Evolutionary conservation across 345 rosid species (phyloP).

Genomic region (Combretum micranthum): DNA sequence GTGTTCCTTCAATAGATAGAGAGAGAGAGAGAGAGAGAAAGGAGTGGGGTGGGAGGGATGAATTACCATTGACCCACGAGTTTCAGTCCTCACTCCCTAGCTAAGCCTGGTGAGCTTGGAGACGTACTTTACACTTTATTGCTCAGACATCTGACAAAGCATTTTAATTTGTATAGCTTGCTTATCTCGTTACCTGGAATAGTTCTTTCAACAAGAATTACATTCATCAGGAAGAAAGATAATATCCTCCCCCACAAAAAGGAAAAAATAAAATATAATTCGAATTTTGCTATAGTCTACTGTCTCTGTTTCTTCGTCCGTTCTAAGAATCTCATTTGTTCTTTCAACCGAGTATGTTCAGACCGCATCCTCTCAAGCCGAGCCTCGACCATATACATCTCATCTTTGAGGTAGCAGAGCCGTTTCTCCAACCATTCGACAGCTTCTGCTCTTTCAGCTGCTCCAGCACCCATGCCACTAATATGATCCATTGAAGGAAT

Average conservation of each 20-base stretch:
- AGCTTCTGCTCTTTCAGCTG: constrained; percentile 33
- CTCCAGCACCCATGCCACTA: constrained; percentile 20
- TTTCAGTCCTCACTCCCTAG: too few relatives aligned
- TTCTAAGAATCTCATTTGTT: constrained; percentile 45
- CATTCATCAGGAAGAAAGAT: too few relatives aligned
- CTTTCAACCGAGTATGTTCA: constrained; percentile 48
- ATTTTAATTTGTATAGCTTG: too few relatives aligned
- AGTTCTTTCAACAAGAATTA: too few relatives aligned
- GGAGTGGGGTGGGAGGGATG: too few relatives aligned
- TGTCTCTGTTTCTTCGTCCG: constrained; percentile 14
- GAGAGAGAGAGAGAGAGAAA: too few relatives aligned
- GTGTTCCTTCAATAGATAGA: too few relatives aligned
- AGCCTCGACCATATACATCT: constrained; percentile 68
- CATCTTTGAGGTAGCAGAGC: constrained; percentile 64
- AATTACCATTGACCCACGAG: too few relatives aligned
- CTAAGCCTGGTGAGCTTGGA: too few relatives aligned
- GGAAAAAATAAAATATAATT: not conserved
- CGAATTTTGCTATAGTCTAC: not conserved
- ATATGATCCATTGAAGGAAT: constrained; percentile 26
- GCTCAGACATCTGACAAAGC: too few relatives aligned
- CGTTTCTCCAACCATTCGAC: constrained; percentile 67
- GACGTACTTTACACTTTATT: too few relatives aligned
- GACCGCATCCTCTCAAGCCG: constrained; percentile 64
- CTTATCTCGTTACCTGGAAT: too few relatives aligned
- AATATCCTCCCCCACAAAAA: not conserved